Base-by-base conservation (phyloP, 148 eudicot genomes). In the Beta vulgaris region DNA sequence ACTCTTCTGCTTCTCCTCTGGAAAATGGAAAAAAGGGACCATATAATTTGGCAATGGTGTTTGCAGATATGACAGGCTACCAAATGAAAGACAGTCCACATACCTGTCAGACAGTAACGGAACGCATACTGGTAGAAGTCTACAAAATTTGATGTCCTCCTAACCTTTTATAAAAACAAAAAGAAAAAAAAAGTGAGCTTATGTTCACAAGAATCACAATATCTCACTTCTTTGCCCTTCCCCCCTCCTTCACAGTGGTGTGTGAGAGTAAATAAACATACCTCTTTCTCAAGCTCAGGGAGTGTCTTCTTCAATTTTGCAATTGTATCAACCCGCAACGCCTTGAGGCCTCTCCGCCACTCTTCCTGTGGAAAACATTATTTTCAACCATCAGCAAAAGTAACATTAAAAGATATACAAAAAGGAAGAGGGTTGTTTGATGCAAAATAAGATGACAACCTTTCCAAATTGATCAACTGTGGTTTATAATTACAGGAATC, bases 1-100 rank as follows among this genome's bases (percentile, higher is more conserved):
- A 84, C 88, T 90, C 83, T 94, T 94, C 84, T 94, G 98, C 73
- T 90, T 94, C 79, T 94, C 98, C 88, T 94, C 98, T 94, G 80
- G 62, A 76, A 43, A 65, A 73, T 31, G 76, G 55, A 23, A 42
- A 44, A 40, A 76, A 60, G 46, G 54, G 76, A 26, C 3, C 3
- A 6, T 2, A 46, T 43, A 67, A 29, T 44, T 31, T n/a, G n/a
- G n/a, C n/a, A n/a, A n/a, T n/a, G n/a, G n/a, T n/a, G n/a, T n/a
- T n/a, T n/a, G n/a, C n/a, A 70, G 15, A 35, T 37, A 16, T 14
- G 25, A 76, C 42, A 35, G 68, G 5, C 44, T 54, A 34, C n/a
- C 67, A 68, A 62, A 42, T 39, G 19, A 35, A 11, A 40, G 8
- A 60, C 62, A 72, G 48, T 55, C 13, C n/a, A 29, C 54, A 29